Conservation (phyloP, 352 stramenopile species). For the Phytophthora aleatoria region DNA sequence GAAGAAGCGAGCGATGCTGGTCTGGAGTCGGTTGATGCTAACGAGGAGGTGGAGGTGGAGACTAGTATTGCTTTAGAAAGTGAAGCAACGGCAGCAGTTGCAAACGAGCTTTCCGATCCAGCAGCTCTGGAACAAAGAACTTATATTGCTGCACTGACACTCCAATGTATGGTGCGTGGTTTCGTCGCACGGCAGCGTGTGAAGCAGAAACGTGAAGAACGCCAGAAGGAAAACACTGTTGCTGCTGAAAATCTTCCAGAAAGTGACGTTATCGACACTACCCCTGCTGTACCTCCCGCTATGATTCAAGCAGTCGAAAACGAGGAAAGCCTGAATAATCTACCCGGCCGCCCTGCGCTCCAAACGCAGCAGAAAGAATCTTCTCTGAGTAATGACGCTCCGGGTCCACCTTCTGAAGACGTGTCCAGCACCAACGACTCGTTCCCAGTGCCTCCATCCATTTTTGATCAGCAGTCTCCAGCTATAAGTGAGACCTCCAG, state of each 20-base stretch:
- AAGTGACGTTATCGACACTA: neutral
- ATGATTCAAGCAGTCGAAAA: neutral
- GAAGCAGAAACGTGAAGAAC: constrained; percentile 29
- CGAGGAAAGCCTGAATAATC: neutral
- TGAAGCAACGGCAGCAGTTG: neutral
- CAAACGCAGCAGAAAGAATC: neutral
- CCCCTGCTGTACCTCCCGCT: neutral
- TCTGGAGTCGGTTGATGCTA: neutral
- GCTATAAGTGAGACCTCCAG: neutral
- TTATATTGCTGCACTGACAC: constrained; percentile 35
- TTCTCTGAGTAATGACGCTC: neutral
- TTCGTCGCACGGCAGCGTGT: constrained; percentile 38
- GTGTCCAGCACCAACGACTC: neutral
- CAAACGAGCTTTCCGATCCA: neutral
- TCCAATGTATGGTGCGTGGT: constrained; percentile 50
- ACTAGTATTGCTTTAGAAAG: neutral
- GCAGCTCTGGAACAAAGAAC: neutral
- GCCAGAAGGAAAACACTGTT: neutral
- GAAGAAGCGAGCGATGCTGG: neutral
- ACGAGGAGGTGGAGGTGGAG: neutral
- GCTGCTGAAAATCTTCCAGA: neutral
- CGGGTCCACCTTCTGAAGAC: neutral
- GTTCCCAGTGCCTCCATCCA: neutral
- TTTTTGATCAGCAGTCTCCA: constrained; percentile 1
- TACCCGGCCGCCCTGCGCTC: neutral